A percentile compares a stretch with the other conserved stretches of the same genome.
These are phyloP conservation scores for Saprolegnia parasitica DNA, from an alignment of 352 stramenopile genomes.

Conservation along the genomic window DNA sequence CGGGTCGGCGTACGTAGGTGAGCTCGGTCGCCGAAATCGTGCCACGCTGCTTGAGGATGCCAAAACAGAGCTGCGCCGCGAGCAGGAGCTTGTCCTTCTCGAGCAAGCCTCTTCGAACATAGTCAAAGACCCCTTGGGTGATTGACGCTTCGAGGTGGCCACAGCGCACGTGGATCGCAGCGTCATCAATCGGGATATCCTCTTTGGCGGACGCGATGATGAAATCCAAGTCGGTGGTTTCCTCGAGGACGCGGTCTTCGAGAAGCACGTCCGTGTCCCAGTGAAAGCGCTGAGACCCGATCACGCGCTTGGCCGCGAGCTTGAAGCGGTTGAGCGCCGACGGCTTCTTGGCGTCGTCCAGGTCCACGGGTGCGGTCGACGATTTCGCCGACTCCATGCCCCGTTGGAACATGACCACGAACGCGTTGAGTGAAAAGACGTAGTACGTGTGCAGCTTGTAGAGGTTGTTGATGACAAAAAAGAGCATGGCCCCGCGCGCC, in stretches of 20 bases:
- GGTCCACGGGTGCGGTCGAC: slow-evolving; percentile 27
- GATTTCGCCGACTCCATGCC: slow-evolving; percentile 80
- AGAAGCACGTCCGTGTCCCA: slow-evolving; percentile 83
- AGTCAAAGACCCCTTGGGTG: slow-evolving; percentile 91
- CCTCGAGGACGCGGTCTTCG: slow-evolving; percentile 59
- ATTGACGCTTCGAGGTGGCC: slow-evolving; percentile 57
- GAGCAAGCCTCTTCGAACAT: slow-evolving; percentile 91
- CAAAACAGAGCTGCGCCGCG: slow-evolving; percentile 88
- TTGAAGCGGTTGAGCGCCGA: slow-evolving; percentile 52
- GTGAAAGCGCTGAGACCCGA: slow-evolving; percentile 77
- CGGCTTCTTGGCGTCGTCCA: slow-evolving; percentile 33
- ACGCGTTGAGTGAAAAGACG: slow-evolving; percentile 93
- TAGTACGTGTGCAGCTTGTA: slow-evolving; percentile 93
- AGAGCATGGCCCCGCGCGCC: slow-evolving; percentile 87
- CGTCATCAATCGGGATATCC: slow-evolving; percentile 41
- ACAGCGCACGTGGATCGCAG: slow-evolving; percentile 54
- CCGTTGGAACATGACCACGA: slow-evolving; percentile 93
- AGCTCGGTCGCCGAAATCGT: slow-evolving; percentile 53
- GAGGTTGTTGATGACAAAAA: slow-evolving; percentile 93
- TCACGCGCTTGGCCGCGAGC: slow-evolving; percentile 78
- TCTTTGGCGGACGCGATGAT: slow-evolving; percentile 52
- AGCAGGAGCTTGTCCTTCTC: slow-evolving; percentile 92
- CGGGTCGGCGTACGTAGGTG: slow-evolving; percentile 31
- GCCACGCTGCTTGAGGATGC: slow-evolving; percentile 79
- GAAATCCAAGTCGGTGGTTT: slow-evolving; percentile 49